A percentile compares a stretch with the other conserved stretches of the same genome.
These are phyloP conservation scores for Parsonsia alboflavescens DNA, from an alignment of 257 asterid genomes.

Conservation along the genomic window DNA sequence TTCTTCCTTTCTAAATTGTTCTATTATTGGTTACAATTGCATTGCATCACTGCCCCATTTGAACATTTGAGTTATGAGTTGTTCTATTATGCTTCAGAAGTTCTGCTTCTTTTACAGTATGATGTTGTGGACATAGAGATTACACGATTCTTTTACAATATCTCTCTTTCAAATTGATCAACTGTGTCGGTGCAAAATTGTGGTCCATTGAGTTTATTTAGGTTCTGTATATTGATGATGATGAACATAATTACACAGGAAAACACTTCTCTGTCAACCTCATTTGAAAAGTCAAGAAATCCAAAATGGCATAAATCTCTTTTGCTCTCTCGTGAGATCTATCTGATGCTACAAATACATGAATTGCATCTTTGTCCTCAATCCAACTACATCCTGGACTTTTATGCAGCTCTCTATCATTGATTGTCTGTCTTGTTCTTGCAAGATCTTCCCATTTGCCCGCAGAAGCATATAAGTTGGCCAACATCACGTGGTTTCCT, in stretches of 20 bases:
- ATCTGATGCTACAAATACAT: slow-evolving; percentile 65
- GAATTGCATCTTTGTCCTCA: slow-evolving; percentile 58
- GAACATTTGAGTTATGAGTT: neutral
- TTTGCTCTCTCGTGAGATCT: slow-evolving; percentile 47
- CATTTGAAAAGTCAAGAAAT: slow-evolving; percentile 57
- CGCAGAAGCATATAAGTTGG: slow-evolving; percentile 68
- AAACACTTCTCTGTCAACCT: slow-evolving; percentile 2
- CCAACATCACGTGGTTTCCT: slow-evolving; percentile 61
- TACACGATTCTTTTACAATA: too few species aligned
- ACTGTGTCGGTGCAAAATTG: neutral
- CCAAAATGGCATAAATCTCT: slow-evolving; percentile 56
- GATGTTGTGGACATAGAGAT: neutral
- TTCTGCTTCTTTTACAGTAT: neutral
- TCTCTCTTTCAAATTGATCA: neutral
- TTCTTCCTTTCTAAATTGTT: neutral
- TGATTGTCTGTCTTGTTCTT: slow-evolving; percentile 45
- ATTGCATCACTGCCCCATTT: neutral
- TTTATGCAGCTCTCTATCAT: slow-evolving; percentile 45
- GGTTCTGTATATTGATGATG: neutral
- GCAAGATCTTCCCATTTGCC: slow-evolving; percentile 65
- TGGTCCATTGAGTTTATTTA: neutral
- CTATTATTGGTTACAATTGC: neutral
- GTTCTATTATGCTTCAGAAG: neutral
- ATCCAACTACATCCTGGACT: slow-evolving; percentile 90
- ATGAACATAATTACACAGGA: neutral